These are phyloP conservation scores for Arthrinium phaeospermum DNA, from an alignment of 2,329 filamentous ascomycete species.

Conservation along the genomic window DNA sequence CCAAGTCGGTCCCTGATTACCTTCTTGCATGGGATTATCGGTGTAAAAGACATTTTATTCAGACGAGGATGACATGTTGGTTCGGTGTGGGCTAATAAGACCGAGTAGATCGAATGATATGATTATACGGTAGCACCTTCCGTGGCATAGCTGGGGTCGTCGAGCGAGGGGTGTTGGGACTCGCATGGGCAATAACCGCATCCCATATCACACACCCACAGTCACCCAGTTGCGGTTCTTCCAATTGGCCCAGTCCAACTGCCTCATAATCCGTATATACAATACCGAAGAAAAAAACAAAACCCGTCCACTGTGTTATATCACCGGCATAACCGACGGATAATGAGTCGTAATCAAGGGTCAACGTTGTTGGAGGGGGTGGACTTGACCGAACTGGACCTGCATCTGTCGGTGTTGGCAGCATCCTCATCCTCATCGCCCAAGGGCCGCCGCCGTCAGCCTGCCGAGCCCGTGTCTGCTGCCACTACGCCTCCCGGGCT, in stretches of 20 bases:
- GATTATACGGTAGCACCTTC: constrained; percentile 28
- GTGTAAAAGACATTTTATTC: background rate
- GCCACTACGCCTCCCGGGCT: constrained; percentile 23
- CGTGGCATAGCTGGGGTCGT: constrained; percentile 28
- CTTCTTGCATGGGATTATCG: background rate
- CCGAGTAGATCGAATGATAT: constrained; percentile 32
- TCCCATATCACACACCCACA: constrained; percentile 18
- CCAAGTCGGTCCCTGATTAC: background rate
- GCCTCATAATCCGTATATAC: constrained; percentile 29
- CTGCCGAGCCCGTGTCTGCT: constrained; percentile 29
- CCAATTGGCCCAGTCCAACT: constrained; percentile 26
- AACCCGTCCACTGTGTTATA: constrained; percentile 25
- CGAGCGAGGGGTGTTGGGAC: constrained; percentile 26
- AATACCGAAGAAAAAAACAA: constrained; percentile 34
- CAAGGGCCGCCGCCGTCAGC: constrained; percentile 23
- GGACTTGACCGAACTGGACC: constrained; percentile 36
- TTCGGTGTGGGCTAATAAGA: constrained; percentile 22
- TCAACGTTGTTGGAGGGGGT: constrained; percentile 35
- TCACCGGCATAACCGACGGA: constrained; percentile 31
- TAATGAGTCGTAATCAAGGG: constrained; percentile 38
- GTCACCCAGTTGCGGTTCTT: constrained; percentile 33
- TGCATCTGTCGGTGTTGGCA: constrained; percentile 35
- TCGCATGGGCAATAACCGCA: constrained; percentile 18
- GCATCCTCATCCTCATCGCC: constrained; percentile 22
- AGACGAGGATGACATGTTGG: background rate